Percentiles rank a stretch among this genome's conserved stretches.
These are phyloP conservation scores for Leonotis leonurus DNA, from an alignment of 257 asterid genomes.

Conservation along the genomic window DNA sequence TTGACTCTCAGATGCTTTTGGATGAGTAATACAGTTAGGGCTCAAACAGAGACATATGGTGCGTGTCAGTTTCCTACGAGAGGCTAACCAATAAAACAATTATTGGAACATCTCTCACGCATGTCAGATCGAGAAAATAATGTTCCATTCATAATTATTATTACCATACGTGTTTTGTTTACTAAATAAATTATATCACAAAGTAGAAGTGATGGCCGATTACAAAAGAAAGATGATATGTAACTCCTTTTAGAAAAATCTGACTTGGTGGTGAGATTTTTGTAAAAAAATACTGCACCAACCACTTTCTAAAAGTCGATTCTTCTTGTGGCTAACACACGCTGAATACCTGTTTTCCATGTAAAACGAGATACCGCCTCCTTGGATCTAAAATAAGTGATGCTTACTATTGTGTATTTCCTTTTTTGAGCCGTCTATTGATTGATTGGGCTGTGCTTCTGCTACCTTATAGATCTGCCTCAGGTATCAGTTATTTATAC, in stretches of 20 bases:
- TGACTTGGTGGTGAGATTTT: not conserved
- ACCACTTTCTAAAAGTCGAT: not conserved
- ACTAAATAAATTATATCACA: not conserved
- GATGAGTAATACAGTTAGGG: slow-evolving; percentile 4
- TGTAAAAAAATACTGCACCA: not conserved
- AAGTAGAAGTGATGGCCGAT: not conserved
- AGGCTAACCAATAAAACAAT: not conserved
- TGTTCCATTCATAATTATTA: not conserved
- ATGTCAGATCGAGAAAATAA: not conserved
- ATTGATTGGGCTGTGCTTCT: not conserved
- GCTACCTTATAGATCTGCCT: not conserved
- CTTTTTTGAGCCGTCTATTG: not conserved
- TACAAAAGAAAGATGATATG: not conserved
- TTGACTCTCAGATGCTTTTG: slow-evolving; percentile 5
- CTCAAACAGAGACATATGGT: slow-evolving; percentile 8
- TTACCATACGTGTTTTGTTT: not conserved
- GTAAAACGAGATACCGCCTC: not conserved
- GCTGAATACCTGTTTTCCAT: not conserved
- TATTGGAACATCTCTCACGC: not conserved
- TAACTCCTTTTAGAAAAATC: not conserved
- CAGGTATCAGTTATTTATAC: not conserved
- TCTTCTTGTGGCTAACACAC: not conserved
- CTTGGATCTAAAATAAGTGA: not conserved
- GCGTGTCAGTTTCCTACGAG: not conserved
- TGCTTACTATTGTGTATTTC: not conserved